Evolutionary conservation across 257 asterid species (phyloP).

Genomic region (Solanum etuberosum): DNA sequence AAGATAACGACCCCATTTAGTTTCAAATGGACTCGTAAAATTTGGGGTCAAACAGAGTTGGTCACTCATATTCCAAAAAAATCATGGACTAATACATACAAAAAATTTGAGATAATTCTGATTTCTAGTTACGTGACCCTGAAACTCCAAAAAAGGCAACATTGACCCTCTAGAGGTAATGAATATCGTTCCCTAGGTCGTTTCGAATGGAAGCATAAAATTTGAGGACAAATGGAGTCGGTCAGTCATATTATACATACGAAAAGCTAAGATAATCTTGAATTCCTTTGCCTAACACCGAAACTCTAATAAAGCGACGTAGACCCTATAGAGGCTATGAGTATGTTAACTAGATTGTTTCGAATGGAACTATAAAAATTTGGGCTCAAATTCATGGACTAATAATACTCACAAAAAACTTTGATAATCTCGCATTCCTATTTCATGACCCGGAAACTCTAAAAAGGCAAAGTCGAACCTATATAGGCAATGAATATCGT

Average conservation of each 20-base stretch:
- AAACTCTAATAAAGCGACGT: neutral
- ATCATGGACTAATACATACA: neutral
- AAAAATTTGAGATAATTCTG: neutral
- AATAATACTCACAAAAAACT: neutral
- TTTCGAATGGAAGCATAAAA: neutral
- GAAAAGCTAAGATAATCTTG: neutral
- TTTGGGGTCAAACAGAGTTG: neutral
- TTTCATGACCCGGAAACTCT: neutral
- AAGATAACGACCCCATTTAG: neutral
- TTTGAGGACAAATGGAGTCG: neutral
- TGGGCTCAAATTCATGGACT: neutral
- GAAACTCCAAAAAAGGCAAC: rapidly evolving
- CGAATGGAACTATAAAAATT: neutral
- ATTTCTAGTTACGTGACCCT: neutral
- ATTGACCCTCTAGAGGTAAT: neutral
- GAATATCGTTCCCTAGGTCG: neutral
- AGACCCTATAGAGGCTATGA: neutral
- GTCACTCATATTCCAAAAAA: neutral
- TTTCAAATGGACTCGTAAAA: neutral
- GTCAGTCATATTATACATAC: neutral
- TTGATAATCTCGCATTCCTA: neutral
- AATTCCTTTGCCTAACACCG: neutral
- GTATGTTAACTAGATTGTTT: neutral
- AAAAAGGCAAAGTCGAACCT: neutral
- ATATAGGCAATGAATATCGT: neutral